A percentile compares a stretch with the other conserved stretches of the same genome.
phyloP scores from a whole-genome alignment of 164 flowering plant genomes.

The Hamamelis virginiana region DNA sequence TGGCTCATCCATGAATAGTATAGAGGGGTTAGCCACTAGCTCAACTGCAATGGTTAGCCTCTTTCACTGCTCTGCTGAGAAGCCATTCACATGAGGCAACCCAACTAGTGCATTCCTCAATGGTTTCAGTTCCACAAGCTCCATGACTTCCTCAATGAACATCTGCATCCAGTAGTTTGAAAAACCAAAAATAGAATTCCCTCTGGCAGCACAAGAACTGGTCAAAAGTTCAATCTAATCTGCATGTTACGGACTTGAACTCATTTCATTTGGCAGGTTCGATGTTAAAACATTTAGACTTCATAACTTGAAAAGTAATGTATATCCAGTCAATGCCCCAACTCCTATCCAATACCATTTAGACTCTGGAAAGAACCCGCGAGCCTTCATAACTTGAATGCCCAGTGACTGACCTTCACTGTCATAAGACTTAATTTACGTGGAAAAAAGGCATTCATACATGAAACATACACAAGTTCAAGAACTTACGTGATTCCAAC shows the following conservation, averaged over 20 bases:
- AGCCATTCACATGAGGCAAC: conserved; percentile 53
- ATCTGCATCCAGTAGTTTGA: conserved; percentile 26
- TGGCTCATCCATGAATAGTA: conserved; percentile 75
- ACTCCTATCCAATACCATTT: conserved; percentile 41
- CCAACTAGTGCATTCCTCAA: conserved; percentile 50
- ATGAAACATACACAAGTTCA: neutral
- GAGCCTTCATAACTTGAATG: conserved; percentile 21
- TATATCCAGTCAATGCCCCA: conserved; percentile 28
- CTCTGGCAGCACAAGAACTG: no score
- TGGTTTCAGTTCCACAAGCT: conserved; percentile 45
- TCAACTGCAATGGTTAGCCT: conserved; percentile 66
- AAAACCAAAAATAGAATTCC: no score
- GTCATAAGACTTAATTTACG: conserved; percentile 2
- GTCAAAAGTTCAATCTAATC: no score
- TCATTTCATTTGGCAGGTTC: no score
- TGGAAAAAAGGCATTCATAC: neutral
- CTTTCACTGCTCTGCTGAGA: conserved; percentile 64
- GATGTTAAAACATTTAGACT: no score
- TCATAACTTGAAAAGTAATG: conserved; percentile 31
- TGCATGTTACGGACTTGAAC: no score
- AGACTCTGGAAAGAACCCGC: conserved; percentile 30
- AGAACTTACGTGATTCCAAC: conserved; percentile 36
- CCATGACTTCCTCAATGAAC: conserved; percentile 60
- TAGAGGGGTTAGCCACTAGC: conserved; percentile 65
- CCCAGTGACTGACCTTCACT: conserved; percentile 19